phyloP scores from a whole-genome alignment of 768 basidiomycete species.

The Rhodotorula toruloides region DNA sequence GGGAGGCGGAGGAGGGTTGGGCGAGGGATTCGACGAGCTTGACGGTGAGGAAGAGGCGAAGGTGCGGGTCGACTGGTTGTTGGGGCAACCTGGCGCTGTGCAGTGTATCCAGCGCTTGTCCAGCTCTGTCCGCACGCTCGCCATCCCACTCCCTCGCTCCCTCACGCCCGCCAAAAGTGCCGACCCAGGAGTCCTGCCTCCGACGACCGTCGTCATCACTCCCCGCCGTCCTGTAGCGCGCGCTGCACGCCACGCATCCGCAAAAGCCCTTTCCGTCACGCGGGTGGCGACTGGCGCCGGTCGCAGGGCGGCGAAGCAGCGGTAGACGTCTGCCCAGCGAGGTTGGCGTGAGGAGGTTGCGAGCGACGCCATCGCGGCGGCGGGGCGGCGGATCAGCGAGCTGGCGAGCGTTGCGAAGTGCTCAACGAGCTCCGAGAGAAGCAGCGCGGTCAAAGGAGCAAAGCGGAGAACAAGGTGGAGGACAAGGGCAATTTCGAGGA shows the following conservation, averaged over 20 bases:
- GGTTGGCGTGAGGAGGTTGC: background rate
- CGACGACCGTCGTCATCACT: too few relatives aligned
- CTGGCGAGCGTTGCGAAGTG: background rate
- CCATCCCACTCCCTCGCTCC: background rate
- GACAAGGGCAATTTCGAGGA: too few relatives aligned
- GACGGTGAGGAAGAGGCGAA: background rate
- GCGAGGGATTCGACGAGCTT: background rate
- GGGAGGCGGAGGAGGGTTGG: background rate
- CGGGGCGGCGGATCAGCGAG: background rate
- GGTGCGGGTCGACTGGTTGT: background rate
- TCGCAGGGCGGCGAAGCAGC: constrained; percentile 23
- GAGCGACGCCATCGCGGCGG: background rate
- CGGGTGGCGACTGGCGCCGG: background rate
- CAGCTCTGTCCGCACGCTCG: too few relatives aligned
- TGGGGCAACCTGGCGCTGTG: background rate
- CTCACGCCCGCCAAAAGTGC: background rate
- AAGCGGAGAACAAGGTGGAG: too few relatives aligned
- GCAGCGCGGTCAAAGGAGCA: too few relatives aligned
- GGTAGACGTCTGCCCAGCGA: constrained; percentile 19
- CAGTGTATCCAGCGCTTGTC: background rate
- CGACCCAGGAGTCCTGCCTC: background rate
- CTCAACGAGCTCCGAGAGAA: too few relatives aligned
- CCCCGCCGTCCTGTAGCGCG: background rate
- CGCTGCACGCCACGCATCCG: background rate
- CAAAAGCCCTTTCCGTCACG: background rate